Evolutionary conservation across 768 basidiomycete genomes (phyloP).

Genomic region (button mushroom (Agaricus bisporus)): DNA sequence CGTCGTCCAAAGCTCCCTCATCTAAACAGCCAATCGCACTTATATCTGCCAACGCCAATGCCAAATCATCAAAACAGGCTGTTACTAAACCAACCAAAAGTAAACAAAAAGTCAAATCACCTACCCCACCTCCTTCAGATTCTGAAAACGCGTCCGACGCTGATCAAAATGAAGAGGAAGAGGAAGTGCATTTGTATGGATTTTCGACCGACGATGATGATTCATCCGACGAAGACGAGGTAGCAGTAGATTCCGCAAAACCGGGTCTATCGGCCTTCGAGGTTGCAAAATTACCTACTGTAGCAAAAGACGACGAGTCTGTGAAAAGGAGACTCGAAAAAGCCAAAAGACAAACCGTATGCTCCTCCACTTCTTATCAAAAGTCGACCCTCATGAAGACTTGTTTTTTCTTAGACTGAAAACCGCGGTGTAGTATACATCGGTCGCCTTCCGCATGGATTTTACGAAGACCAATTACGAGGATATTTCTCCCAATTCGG

Average conservation of each 20-base stretch:
- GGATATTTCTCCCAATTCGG: constrained; percentile 96
- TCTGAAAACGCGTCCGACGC: not conserved
- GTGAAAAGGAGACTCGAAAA: constrained; percentile 62
- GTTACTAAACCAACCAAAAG: constrained; percentile 6
- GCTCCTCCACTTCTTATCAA: constrained; percentile 18
- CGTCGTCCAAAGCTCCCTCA: constrained; percentile 16
- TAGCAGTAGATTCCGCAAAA: constrained; percentile 38
- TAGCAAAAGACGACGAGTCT: constrained; percentile 81
- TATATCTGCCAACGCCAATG: constrained; percentile 10
- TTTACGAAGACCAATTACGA: constrained; percentile 92
- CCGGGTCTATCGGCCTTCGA: constrained; percentile 44
- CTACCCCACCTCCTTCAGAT: not conserved
- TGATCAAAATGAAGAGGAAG: constrained; percentile 5
- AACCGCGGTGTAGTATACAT: constrained; percentile 85
- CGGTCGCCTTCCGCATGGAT: constrained; percentile 92
- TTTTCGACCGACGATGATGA: constrained; percentile 76
- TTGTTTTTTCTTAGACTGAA: constrained; percentile 27
- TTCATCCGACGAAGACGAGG: constrained; percentile 69
- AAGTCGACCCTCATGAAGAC: constrained; percentile 3
- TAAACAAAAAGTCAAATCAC: not conserved
- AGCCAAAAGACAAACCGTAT: constrained; percentile 61
- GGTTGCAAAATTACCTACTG: constrained; percentile 69
- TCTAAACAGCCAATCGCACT: constrained; percentile 8
- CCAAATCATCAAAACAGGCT: not conserved
- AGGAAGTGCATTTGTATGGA: constrained; percentile 50